phyloP scores from a whole-genome alignment of 2,329 filamentous ascomycete species.

The Aspergillus ochraceus region DNA sequence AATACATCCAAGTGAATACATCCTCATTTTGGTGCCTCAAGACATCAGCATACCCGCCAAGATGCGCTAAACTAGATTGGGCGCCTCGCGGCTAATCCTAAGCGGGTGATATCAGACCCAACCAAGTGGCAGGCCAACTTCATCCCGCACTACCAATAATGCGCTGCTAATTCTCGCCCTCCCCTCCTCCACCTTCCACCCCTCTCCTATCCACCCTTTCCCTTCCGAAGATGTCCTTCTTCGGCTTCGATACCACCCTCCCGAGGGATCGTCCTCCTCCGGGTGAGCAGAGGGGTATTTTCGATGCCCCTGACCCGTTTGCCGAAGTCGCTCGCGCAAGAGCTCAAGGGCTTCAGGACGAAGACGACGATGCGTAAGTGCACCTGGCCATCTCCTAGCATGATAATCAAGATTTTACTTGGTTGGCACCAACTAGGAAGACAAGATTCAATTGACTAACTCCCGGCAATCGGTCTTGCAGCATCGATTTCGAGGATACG shows the following conservation, averaged over 20 bases:
- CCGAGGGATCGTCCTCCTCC: slow-evolving; percentile 67
- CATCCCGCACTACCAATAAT: slow-evolving; percentile 27
- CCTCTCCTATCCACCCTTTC: slow-evolving; percentile 14
- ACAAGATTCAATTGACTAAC: not conserved
- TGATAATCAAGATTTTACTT: not conserved
- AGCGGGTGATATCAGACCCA: slow-evolving; percentile 23
- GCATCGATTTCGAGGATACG: slow-evolving; percentile 91
- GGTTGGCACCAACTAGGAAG: not conserved
- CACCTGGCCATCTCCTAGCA: slow-evolving; percentile 34
- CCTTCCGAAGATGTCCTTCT: slow-evolving; percentile 74
- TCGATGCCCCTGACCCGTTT: slow-evolving; percentile 87
- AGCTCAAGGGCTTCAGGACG: slow-evolving; percentile 46
- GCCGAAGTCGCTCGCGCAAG: slow-evolving; percentile 69
- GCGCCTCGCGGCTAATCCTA: slow-evolving; percentile 5
- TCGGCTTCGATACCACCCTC: slow-evolving; percentile 76
- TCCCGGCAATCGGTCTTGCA: slow-evolving; percentile 28
- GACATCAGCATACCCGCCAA: not conserved
- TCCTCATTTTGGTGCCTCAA: not conserved
- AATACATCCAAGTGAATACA: too few relatives aligned
- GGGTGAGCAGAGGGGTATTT: slow-evolving; percentile 67
- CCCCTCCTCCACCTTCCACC: slow-evolving; percentile 8
- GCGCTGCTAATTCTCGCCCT: slow-evolving; percentile 19
- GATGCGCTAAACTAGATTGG: not conserved
- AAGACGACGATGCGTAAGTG: slow-evolving; percentile 63
- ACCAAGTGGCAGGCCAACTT: slow-evolving; percentile 18